A percentile compares a stretch with the other conserved stretches of the same genome.
phyloP scores from a whole-genome alignment of 345 rosid species.

The Mallotus nudiflorus region DNA sequence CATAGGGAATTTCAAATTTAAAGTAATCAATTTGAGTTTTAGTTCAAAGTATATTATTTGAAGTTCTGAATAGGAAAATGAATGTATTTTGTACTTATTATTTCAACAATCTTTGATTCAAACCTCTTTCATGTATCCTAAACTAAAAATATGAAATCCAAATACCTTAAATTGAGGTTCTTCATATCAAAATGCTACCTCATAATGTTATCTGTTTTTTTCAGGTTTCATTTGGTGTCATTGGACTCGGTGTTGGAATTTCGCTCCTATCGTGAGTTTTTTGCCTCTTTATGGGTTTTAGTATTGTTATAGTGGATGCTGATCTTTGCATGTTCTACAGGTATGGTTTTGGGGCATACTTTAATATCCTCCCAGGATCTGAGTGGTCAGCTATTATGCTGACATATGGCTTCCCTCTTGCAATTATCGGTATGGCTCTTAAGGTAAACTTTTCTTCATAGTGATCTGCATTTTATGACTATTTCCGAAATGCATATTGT shows the following conservation, averaged over 20 bases:
- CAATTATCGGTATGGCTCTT: constrained; percentile 97
- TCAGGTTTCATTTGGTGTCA: constrained; percentile 91
- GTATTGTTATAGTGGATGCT: constrained; percentile 8
- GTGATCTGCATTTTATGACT: constrained; percentile 8
- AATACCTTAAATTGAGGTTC: not conserved
- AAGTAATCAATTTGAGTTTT: not conserved
- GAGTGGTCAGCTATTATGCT: constrained; percentile 98
- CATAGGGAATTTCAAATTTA: not conserved
- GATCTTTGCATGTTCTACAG: constrained; percentile 39
- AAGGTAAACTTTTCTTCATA: constrained; percentile 55
- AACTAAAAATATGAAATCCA: not conserved
- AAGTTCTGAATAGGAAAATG: not conserved
- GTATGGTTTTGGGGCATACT: constrained; percentile 94
- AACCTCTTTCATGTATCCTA: no score
- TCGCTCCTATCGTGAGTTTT: constrained; percentile 78
- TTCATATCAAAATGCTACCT: not conserved
- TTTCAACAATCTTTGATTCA: not conserved
- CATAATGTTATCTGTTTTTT: not conserved
- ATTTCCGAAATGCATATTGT: not conserved
- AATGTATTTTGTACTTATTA: not conserved
- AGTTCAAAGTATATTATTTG: not conserved
- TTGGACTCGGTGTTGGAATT: constrained; percentile 77
- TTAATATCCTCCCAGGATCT: constrained; percentile 89
- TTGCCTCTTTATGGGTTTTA: not conserved
- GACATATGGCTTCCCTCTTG: constrained; percentile 96